Base-by-base conservation (phyloP, 2,329 filamentous ascomycete species). In the Zymoseptoria passerinii region DNA sequence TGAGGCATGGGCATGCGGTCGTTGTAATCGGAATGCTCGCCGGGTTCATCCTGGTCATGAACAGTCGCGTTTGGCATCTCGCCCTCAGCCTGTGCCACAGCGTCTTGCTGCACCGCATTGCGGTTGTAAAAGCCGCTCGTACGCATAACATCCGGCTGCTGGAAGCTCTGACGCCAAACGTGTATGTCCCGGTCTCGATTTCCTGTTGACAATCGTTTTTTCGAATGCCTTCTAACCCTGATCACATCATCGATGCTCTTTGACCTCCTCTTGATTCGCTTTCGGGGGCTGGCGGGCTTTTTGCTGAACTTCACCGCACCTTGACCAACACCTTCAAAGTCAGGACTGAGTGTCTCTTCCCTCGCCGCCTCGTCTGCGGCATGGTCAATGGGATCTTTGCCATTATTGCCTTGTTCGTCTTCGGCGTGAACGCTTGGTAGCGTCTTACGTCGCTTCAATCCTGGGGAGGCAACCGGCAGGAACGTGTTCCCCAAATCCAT, bases 161-260 rank as follows among this genome's bases (percentile, higher is more conserved):
- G 50, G 48, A 68, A 65, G 63, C 70, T 72, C 52, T 72, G 69
- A 8, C 71, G 64, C 72, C 71, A 73, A 53, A 67, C 71, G 40
- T 66, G 59, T 27, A 73, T 72, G 64, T 74, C 72, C 27, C 70
- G 67, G 53, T 67, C 72, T 54, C 69, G 67, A 16, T 44, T n/a
- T 44, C 13, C 35, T 16, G 13, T 44, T 16, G 35, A 44, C 35
- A 44, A 44, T 44, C 35, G 5, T 16, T 44, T 44, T 16, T 44
- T 44, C 13, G 35, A 44, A n/a, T 44, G 35, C 35, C 35, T 44
- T 16, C 35, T n/a, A 16, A 10, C 35, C 35, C 35, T 44, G 13
- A 44, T 44, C 49, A 73, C 58, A 58, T 72, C 71, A 49, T 68
- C 70, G 4, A 68, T 67, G 57, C 71, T 73, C 54, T 71, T 59